These are phyloP conservation scores for Xylaria digitata DNA, from an alignment of 2,329 filamentous ascomycete genomes.

Conservation along the genomic window DNA sequence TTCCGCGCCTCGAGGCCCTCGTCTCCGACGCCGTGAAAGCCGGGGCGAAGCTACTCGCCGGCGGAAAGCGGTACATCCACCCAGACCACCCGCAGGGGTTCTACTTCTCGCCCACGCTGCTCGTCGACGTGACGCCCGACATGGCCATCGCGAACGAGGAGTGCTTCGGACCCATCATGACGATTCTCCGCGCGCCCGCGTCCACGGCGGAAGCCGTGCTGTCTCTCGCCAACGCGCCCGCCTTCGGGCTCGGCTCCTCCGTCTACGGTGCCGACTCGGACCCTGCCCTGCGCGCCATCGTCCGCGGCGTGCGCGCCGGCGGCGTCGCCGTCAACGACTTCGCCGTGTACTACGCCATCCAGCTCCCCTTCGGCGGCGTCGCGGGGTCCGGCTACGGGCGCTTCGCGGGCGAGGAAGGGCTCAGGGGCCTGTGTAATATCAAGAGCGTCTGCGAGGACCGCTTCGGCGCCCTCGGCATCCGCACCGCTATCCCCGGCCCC, in stretches of 20 bases:
- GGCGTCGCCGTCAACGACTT: slow-evolving; percentile 99
- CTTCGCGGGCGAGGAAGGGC: slow-evolving; percentile 90
- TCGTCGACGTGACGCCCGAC: slow-evolving; percentile 84
- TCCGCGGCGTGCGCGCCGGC: slow-evolving; percentile 77
- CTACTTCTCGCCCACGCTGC: slow-evolving; percentile 91
- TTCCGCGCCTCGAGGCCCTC: slow-evolving; percentile 79
- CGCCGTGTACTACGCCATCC: slow-evolving; percentile 90
- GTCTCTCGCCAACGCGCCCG: slow-evolving; percentile 81
- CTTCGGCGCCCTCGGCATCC: slow-evolving; percentile 67
- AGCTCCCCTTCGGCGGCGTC: slow-evolving; percentile 93
- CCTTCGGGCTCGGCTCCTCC: slow-evolving; percentile 87
- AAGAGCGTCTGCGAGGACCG: slow-evolving; percentile 89
- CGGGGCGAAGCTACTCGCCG: slow-evolving; percentile 84
- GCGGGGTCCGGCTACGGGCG: slow-evolving; percentile 90
- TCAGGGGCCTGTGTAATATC: slow-evolving; percentile 84
- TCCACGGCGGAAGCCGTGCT: slow-evolving; percentile 73
- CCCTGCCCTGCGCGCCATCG: slow-evolving; percentile 70
- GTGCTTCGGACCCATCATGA: slow-evolving; percentile 91
- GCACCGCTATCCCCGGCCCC: slow-evolving; percentile 82
- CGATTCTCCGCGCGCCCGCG: slow-evolving; percentile 79
- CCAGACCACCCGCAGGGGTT: slow-evolving; percentile 81
- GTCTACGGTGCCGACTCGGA: slow-evolving; percentile 80
- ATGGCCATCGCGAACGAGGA: slow-evolving; percentile 93
- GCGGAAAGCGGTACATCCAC: slow-evolving; percentile 78
- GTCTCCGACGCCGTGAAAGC: slow-evolving; percentile 80